Conservation (phyloP, 2,329 filamentous ascomycete species). For the Venturia aucupariae region DNA sequence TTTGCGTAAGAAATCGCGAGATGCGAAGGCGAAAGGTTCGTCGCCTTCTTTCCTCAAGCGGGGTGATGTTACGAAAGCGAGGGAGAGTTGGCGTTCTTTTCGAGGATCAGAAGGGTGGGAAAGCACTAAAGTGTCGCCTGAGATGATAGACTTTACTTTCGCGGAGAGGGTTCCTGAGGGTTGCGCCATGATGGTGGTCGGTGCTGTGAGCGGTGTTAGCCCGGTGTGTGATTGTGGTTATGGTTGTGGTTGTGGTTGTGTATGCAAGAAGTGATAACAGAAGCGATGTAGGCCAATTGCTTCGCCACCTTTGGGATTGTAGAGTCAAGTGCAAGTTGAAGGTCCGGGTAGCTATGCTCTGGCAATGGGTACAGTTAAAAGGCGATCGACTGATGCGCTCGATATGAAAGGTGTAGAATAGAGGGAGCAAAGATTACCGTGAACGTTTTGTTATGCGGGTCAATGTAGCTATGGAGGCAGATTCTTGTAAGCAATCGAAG, state of each 20-base stretch:
- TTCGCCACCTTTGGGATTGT: background rate
- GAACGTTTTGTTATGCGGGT: background rate
- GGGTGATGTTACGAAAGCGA: constrained; percentile 87
- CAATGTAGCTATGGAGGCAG: background rate
- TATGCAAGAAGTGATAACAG: background rate
- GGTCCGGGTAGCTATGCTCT: background rate
- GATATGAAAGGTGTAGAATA: background rate
- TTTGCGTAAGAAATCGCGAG: constrained; percentile 82
- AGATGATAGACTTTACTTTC: constrained; percentile 87
- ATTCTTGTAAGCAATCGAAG: background rate
- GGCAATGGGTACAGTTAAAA: background rate
- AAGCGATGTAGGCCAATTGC: background rate
- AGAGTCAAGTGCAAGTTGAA: background rate
- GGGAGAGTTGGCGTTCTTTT: constrained; percentile 75
- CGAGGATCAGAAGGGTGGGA: constrained; percentile 71
- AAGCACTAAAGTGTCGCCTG: constrained; percentile 84
- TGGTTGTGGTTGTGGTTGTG: background rate
- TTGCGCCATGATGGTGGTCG: constrained; percentile 6
- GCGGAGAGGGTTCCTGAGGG: constrained; percentile 39
- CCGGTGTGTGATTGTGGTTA: too few relatives aligned
- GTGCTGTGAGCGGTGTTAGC: background rate
- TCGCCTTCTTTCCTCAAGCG: constrained; percentile 81
- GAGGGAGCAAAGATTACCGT: background rate
- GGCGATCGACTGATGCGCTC: background rate
- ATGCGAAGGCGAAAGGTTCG: constrained; percentile 87